These are phyloP conservation scores for Colletotrichum zoysiae DNA, from an alignment of 2,329 filamentous ascomycete genomes.

Conservation along the genomic window DNA sequence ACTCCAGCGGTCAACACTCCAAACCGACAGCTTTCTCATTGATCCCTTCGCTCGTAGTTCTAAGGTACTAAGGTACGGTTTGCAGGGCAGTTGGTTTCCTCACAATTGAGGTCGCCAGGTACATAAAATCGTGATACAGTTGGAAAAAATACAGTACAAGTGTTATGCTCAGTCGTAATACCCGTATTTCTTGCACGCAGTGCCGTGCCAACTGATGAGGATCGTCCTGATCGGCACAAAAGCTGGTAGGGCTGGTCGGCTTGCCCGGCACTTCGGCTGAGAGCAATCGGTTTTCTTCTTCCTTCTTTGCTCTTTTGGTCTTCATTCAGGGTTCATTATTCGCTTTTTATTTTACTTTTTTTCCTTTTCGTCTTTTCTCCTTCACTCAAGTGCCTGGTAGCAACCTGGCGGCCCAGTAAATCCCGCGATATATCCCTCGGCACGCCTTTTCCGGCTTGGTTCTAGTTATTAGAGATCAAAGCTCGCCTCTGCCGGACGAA, in stretches of 20 bases:
- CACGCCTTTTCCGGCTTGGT: constrained; percentile 1
- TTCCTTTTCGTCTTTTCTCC: too few relatives aligned
- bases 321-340: too few relatives aligned
- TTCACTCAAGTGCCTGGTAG: background rate
- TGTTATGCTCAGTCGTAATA: background rate
- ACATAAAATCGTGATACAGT: too few relatives aligned
- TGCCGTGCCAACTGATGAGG: constrained; percentile 21
- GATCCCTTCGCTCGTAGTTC: too few relatives aligned
- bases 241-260: constrained; percentile 17
- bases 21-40: background rate
- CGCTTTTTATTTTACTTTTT: too few relatives aligned
- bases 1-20: background rate
- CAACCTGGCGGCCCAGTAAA: background rate
- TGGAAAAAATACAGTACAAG: too few relatives aligned
- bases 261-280: background rate
- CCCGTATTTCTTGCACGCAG: background rate
- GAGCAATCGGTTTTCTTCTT: too few relatives aligned
- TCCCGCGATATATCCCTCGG: background rate
- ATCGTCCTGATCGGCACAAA: constrained; percentile 33
- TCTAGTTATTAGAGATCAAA: background rate
- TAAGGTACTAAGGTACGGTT: too few relatives aligned
- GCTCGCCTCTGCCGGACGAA: background rate
- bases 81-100: too few relatives aligned
- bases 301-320: too few relatives aligned
- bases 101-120: too few relatives aligned